Evolutionary conservation across 2,329 filamentous ascomycete genomes (phyloP).

Genomic region (Penicillium concentricum): DNA sequence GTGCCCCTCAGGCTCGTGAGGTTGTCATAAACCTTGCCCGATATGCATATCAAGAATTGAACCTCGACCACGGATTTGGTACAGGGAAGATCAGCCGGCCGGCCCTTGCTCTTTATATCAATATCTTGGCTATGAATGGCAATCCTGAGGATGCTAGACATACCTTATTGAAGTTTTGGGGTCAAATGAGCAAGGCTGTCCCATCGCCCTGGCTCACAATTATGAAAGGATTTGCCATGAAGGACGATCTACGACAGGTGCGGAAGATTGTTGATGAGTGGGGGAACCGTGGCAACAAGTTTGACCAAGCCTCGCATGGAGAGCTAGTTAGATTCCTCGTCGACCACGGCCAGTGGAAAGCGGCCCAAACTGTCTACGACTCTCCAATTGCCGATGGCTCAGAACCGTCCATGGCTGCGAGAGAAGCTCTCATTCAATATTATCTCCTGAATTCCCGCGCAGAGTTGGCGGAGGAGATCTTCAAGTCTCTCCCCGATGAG

Average conservation of each 20-base stretch:
- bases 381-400: slow-evolving; percentile 49
- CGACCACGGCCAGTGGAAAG: slow-evolving; percentile 54
- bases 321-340: slow-evolving; percentile 65
- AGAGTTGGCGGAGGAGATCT: slow-evolving; percentile 62
- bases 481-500: slow-evolving; percentile 49
- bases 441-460: slow-evolving; percentile 59
- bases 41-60: slow-evolving; percentile 36
- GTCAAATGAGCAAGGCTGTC: slow-evolving; percentile 29
- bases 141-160: slow-evolving; percentile 55
- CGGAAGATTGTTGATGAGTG: slow-evolving; percentile 58
- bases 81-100: slow-evolving; percentile 34
- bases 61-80: slow-evolving; percentile 45
- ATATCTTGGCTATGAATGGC: slow-evolving; percentile 55
- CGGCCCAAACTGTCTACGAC: slow-evolving; percentile 67
- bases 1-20: slow-evolving; percentile 38
- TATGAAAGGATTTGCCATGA: slow-evolving; percentile 59
- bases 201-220: slow-evolving; percentile 50
- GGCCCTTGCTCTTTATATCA: slow-evolving; percentile 49
- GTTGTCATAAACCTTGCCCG: slow-evolving; percentile 43
- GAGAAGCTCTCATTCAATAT: slow-evolving; percentile 59
- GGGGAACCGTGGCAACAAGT: slow-evolving; percentile 51
- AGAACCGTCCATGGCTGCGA: slow-evolving; percentile 48
- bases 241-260: slow-evolving; percentile 58
- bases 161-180: slow-evolving; percentile 45
- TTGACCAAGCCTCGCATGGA: slow-evolving; percentile 44